Conservation (phyloP, 2,329 filamentous ascomycete genomes). For the Aspergillus carbonarius region DNA sequence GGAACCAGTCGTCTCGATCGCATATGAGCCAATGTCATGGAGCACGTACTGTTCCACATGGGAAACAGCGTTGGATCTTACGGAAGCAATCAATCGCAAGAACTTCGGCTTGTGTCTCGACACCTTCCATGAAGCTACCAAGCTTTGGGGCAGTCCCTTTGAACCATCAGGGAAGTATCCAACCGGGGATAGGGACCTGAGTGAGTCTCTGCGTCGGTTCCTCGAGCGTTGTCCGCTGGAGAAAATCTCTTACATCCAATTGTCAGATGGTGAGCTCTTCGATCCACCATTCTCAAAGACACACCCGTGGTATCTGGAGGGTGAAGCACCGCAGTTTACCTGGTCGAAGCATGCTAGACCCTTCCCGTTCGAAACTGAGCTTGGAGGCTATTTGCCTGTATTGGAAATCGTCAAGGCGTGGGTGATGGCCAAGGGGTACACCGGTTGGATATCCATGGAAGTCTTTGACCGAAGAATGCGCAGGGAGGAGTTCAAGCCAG, state of each 20-base stretch:
- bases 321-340: conserved; percentile 30
- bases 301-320: conserved; percentile 31
- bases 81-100: conserved; percentile 26
- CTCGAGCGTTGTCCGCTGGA: conserved; percentile 22
- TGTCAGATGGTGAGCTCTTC: conserved; percentile 38
- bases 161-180: conserved; percentile 25
- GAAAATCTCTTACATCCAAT: conserved; percentile 37
- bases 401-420: conserved; percentile 28
- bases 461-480: conserved; percentile 34
- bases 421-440: conserved; percentile 29
- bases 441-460: conserved; percentile 36
- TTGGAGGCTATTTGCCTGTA: conserved; percentile 30
- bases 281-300: conserved; percentile 29
- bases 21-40: conserved; percentile 40
- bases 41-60: conserved; percentile 32
- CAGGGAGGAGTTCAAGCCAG: conserved; percentile 11
- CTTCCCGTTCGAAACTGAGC: conserved; percentile 31
- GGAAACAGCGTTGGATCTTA: conserved; percentile 31
- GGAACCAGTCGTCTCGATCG: conserved; percentile 28
- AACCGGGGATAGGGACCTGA: conserved; percentile 18
- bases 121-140: conserved; percentile 35
- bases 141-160: conserved; percentile 34
- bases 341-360: conserved; percentile 32
- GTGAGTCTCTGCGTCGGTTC: conserved; percentile 25
- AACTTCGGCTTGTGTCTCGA: conserved; percentile 43